These are phyloP conservation scores for Thuja plicata DNA, from an alignment of 83 land plant species.

Conservation along the genomic window DNA sequence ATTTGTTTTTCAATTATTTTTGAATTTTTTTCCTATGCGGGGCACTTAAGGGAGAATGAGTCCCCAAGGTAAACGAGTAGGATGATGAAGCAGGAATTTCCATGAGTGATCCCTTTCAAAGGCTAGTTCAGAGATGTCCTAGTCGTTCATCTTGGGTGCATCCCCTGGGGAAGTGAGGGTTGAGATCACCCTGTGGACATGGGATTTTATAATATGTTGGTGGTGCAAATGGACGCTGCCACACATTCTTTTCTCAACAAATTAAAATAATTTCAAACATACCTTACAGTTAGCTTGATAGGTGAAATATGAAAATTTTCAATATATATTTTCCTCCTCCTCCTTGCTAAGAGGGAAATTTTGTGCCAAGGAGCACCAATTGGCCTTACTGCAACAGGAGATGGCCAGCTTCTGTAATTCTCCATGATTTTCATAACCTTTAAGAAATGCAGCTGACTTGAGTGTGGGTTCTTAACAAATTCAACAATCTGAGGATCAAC, in stretches of 20 bases:
- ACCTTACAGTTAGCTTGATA: conserved; percentile 84
- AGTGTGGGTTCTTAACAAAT: conserved; percentile 11
- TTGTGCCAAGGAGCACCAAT: conserved; percentile 74
- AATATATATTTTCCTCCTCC: conserved; percentile 78
- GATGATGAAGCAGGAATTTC: background rate
- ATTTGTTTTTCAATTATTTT: background rate
- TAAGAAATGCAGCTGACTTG: conserved; percentile 15
- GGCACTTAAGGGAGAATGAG: background rate
- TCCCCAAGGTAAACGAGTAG: background rate
- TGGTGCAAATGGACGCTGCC: background rate
- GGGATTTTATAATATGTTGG: background rate
- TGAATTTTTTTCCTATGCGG: background rate
- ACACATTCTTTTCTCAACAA: background rate
- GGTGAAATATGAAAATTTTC: conserved; percentile 76
- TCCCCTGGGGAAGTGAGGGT: background rate
- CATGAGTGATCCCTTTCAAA: background rate
- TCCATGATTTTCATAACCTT: conserved; percentile 28
- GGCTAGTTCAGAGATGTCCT: background rate
- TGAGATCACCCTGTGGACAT: background rate
- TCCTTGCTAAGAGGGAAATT: conserved; percentile 64
- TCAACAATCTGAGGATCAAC: conserved; percentile 13
- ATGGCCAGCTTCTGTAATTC: conserved; percentile 21
- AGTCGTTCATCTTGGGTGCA: background rate
- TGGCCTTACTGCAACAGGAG: conserved; percentile 57
- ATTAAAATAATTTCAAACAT: background rate